Conservation (phyloP, 2,329 filamentous ascomycete genomes). For the Pezizomycotina sp. region DNA sequence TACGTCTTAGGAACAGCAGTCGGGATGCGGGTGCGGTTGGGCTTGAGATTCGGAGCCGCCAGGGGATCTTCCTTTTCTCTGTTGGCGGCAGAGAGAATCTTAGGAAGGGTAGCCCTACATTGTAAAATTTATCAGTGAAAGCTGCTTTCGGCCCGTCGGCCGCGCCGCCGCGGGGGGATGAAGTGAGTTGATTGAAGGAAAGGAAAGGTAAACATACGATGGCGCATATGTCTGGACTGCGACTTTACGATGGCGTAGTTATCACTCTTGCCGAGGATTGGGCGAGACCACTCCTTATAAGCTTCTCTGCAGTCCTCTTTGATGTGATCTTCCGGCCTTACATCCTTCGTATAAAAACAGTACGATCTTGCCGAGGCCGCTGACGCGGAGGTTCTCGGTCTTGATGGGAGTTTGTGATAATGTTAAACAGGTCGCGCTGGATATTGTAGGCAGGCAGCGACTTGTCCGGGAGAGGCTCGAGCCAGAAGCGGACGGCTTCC, state of each 20-base stretch:
- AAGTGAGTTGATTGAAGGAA: slow-evolving; percentile 7
- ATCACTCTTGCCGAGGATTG: slow-evolving; percentile 82
- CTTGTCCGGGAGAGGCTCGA: slow-evolving; percentile 75
- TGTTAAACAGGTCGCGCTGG: slow-evolving; percentile 79
- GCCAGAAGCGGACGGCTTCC: slow-evolving; percentile 89
- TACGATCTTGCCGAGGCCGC: slow-evolving; percentile 88
- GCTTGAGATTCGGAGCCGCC: slow-evolving; percentile 23
- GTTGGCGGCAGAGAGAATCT: slow-evolving; percentile 11
- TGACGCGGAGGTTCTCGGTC: slow-evolving; percentile 77
- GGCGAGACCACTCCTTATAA: slow-evolving; percentile 87
- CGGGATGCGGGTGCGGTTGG: slow-evolving; percentile 24
- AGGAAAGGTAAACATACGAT: slow-evolving; percentile 29
- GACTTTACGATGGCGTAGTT: slow-evolving; percentile 70
- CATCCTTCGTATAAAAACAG: slow-evolving; percentile 95
- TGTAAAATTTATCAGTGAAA: not conserved
- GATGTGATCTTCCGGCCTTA: slow-evolving; percentile 70
- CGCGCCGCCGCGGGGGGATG: not conserved
- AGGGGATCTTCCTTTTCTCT: slow-evolving; percentile 22
- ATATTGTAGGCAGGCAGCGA: slow-evolving; percentile 93
- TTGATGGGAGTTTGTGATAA: slow-evolving; percentile 57
- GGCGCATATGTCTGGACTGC: slow-evolving; percentile 44
- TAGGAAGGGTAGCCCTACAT: slow-evolving; percentile 7
- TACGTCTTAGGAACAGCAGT: slow-evolving; percentile 23
- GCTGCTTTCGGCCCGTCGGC: not conserved
- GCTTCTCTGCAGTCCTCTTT: slow-evolving; percentile 56